Conservation (phyloP, 495 filamentous ascomycete genomes). For the Podospora conica region DNA sequence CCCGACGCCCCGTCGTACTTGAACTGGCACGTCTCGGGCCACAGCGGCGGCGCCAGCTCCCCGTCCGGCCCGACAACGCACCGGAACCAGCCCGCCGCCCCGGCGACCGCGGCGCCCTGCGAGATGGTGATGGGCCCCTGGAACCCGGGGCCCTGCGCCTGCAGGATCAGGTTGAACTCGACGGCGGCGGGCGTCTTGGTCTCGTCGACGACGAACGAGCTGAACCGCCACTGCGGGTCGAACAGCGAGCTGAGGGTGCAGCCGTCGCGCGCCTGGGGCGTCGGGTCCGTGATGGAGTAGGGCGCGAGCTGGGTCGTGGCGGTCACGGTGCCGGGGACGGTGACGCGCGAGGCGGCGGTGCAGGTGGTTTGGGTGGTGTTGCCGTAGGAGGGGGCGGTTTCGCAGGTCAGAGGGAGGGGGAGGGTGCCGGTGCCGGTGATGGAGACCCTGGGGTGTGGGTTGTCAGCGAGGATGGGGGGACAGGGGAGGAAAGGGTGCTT, state of each 20-base stretch:
- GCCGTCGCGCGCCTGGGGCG: constrained; percentile 14
- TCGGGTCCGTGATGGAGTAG: constrained; percentile 24
- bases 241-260: constrained; percentile 27
- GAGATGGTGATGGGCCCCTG: constrained; percentile 20
- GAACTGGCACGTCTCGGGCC: constrained; percentile 19
- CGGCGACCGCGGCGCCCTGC: not conserved
- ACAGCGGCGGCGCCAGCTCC: constrained; percentile 15
- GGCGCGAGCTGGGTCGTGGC: constrained; percentile 12
- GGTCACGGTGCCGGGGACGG: constrained; percentile 12
- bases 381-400: not conserved
- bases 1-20: constrained; percentile 13
- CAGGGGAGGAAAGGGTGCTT: not conserved
- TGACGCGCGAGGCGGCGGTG: not conserved
- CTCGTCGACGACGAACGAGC: constrained; percentile 13
- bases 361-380: not conserved
- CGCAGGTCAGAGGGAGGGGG: constrained; percentile 10
- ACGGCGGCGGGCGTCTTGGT: constrained; percentile 1
- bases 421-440: constrained; percentile 14
- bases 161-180: constrained; percentile 23
- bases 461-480: not conserved
- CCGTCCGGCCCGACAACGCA: constrained; percentile 20
- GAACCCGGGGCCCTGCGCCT: constrained; percentile 14
- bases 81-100: constrained; percentile 14
- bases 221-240: constrained; percentile 23
- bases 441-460: constrained; percentile 3